A percentile compares a stretch with the other conserved stretches of the same genome.
These are phyloP conservation scores for Syzygium oleosum DNA, from an alignment of 345 rosid species.

Conservation along the genomic window DNA sequence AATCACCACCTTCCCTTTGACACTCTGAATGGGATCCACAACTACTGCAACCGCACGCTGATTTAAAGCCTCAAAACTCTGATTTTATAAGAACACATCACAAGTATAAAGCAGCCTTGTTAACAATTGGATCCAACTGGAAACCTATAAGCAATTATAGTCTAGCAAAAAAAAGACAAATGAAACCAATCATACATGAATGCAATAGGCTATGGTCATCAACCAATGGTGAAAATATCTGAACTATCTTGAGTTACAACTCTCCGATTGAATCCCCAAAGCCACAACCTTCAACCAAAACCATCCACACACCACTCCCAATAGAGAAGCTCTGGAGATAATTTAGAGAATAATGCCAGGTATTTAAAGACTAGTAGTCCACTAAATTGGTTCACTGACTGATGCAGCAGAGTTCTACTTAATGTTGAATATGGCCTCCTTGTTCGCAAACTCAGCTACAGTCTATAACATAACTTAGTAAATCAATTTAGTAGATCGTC, in stretches of 20 bases:
- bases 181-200: background rate
- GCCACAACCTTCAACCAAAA: background rate
- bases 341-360: background rate
- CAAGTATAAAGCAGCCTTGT: background rate
- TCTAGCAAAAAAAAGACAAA: background rate
- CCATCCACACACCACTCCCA: background rate
- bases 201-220: background rate
- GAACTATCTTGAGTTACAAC: background rate
- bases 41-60: constrained; percentile 99
- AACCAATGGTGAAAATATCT: background rate
- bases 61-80: constrained; percentile 99
- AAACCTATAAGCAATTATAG: background rate
- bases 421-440: background rate
- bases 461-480: background rate
- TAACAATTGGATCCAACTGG: background rate
- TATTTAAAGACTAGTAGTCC: background rate
- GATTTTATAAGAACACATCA: background rate
- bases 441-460: background rate
- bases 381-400: background rate
- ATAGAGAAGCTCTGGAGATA: background rate
- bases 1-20: constrained; percentile 96
- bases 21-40: constrained; percentile 98
- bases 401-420: background rate
- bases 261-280: background rate
- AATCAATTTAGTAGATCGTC: background rate